A percentile compares a stretch with the other conserved stretches of the same genome.
Evolutionary conservation across 495 filamentous ascomycete genomes (phyloP).

Genomic region (Penicillium crystallinum): DNA sequence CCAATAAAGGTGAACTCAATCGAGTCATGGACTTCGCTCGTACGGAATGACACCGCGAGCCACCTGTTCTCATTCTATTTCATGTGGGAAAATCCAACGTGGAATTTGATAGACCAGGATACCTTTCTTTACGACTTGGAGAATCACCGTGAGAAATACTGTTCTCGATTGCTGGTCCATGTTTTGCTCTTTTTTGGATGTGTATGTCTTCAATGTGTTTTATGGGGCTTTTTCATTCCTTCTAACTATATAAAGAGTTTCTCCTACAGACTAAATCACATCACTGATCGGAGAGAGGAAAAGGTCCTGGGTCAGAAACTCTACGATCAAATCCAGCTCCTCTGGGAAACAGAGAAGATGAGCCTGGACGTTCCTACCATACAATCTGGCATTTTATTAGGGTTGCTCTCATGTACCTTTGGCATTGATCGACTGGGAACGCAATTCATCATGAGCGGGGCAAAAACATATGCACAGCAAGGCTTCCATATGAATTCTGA

Average conservation of each 20-base stretch:
- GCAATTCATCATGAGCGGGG: constrained; percentile 21
- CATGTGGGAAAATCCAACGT: constrained; percentile 27
- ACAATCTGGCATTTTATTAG: constrained; percentile 23
- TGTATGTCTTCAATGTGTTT: constrained; percentile 5
- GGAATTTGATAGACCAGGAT: constrained; percentile 23
- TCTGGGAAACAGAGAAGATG: constrained; percentile 17
- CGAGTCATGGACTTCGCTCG: constrained; percentile 18
- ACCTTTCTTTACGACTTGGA: constrained; percentile 22
- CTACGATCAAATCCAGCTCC: constrained; percentile 18
- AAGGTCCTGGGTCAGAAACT: constrained; percentile 20
- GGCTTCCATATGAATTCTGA: constrained; percentile 2
- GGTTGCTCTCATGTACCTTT: constrained; percentile 25
- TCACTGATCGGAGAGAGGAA: constrained; percentile 25
- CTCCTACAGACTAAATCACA: constrained; percentile 18
- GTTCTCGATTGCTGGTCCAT: constrained; percentile 19
- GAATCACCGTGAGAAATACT: constrained; percentile 6
- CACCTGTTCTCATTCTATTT: constrained; percentile 28
- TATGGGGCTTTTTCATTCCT: not conserved
- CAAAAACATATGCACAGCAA: constrained; percentile 7
- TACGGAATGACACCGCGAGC: constrained; percentile 20
- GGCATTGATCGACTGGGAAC: constrained; percentile 24
- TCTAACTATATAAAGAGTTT: constrained; percentile 19
- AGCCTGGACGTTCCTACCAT: constrained; percentile 13
- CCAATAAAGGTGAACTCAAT: constrained; percentile 13
- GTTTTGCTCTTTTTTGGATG: constrained; percentile 21